Evolutionary conservation across 805 yeast genomes (phyloP).

Genomic region (Starmera pachycereana): DNA sequence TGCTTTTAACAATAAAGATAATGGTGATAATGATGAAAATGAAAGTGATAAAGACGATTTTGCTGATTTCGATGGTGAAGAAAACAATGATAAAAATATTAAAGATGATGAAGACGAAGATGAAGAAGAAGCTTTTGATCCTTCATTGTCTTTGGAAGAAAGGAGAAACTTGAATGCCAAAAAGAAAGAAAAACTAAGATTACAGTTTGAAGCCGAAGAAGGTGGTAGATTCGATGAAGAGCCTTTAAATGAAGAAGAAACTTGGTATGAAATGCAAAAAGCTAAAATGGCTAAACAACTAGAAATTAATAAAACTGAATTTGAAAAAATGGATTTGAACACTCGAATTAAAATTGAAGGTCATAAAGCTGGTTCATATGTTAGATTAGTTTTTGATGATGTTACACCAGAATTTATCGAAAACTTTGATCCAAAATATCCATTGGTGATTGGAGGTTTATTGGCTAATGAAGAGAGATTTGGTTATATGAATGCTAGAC

Average conservation of each 20-base stretch:
- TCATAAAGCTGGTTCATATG: slow-evolving; percentile 86
- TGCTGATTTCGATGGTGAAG: slow-evolving; percentile 31
- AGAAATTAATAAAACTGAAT: slow-evolving; percentile 82
- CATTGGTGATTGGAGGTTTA: slow-evolving; percentile 85
- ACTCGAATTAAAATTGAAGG: slow-evolving; percentile 83
- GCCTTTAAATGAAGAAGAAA: slow-evolving; percentile 78
- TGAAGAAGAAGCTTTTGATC: slow-evolving; percentile 23
- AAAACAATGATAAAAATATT: slow-evolving; percentile 26
- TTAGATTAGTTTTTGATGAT: slow-evolving; percentile 70
- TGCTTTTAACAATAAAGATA: slow-evolving; percentile 25
- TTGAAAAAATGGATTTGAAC: slow-evolving; percentile 62
- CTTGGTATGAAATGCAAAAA: slow-evolving; percentile 97
- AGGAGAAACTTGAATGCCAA: slow-evolving; percentile 75
- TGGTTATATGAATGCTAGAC: slow-evolving; percentile 86
- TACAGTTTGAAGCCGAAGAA: slow-evolving; percentile 82
- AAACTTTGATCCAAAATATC: slow-evolving; percentile 76
- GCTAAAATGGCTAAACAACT: slow-evolving; percentile 94
- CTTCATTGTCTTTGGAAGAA: slow-evolving; percentile 49
- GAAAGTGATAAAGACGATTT: slow-evolving; percentile 30
- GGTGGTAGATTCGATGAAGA: slow-evolving; percentile 71
- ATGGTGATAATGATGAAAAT: slow-evolving; percentile 40
- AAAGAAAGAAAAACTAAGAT: slow-evolving; percentile 77
- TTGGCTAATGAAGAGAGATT: slow-evolving; percentile 85
- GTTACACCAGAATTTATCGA: slow-evolving; percentile 88
- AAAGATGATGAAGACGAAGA: slow-evolving; percentile 24